phyloP scores from a whole-genome alignment of 805 yeast genomes.

The Suhomyces prunicola region DNA sequence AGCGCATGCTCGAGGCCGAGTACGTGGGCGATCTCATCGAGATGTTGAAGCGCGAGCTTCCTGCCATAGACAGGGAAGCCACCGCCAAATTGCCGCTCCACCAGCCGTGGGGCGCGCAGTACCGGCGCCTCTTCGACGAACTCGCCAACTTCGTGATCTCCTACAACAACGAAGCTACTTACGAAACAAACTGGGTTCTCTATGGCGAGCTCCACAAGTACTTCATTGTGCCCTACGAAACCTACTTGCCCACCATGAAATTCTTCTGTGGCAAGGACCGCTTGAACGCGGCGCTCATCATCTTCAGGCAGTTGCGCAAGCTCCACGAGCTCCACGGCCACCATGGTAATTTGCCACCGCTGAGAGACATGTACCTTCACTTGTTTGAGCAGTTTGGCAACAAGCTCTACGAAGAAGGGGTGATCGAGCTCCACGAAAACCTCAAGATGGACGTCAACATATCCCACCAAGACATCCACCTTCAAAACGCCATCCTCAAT shows the following conservation, averaged over 20 bases:
- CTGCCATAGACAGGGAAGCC: slow-evolving; percentile 30
- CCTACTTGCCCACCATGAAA: slow-evolving; percentile 56
- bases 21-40: slow-evolving; percentile 42
- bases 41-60: slow-evolving; percentile 39
- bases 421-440: slow-evolving; percentile 58
- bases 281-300: slow-evolving; percentile 58
- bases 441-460: slow-evolving; percentile 59
- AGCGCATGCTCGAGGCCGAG: slow-evolving; percentile 30
- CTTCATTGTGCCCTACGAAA: slow-evolving; percentile 55
- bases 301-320: slow-evolving; percentile 59
- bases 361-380: slow-evolving; percentile 54
- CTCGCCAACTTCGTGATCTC: slow-evolving; percentile 30
- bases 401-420: slow-evolving; percentile 59
- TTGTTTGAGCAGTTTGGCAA: slow-evolving; percentile 62
- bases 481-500: slow-evolving; percentile 61
- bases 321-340: slow-evolving; percentile 51
- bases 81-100: slow-evolving; percentile 24
- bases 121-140: slow-evolving; percentile 25
- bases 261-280: slow-evolving; percentile 53
- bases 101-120: slow-evolving; percentile 21
- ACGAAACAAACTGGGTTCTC: slow-evolving; percentile 55
- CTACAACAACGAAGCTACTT: slow-evolving; percentile 26
- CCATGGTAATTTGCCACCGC: slow-evolving; percentile 23
- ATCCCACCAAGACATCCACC: slow-evolving; percentile 48
- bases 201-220: slow-evolving; percentile 55